phyloP scores from a whole-genome alignment of 177 flowering plant genomes.

The Telopea speciosissima region DNA sequence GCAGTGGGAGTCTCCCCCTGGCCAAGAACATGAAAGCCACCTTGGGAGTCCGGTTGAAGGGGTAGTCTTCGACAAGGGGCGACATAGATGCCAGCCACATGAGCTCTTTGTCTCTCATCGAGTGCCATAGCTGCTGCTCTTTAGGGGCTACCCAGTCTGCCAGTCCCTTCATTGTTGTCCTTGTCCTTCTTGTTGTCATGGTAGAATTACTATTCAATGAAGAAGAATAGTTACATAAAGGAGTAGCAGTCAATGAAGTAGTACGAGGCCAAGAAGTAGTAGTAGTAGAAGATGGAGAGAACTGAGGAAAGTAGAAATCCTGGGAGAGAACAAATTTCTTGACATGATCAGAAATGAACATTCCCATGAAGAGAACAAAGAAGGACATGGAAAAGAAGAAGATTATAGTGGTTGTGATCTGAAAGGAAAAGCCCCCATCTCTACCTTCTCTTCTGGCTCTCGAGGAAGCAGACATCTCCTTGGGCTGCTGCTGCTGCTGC shows the following conservation, averaged over 20 bases:
- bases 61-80: conserved; percentile 21
- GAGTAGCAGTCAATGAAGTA: not conserved
- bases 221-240: conserved; percentile 15
- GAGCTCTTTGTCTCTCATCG: conserved; percentile 44
- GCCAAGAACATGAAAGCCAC: conserved; percentile 56
- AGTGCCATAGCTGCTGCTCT: conserved; percentile 28
- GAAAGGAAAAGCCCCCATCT: conserved; percentile 22
- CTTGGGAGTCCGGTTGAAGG: conserved; percentile 28
- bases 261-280: no score
- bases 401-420: conserved; percentile 25
- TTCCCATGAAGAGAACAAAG: conserved; percentile 23
- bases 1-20: conserved; percentile 33
- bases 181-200: no score
- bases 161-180: not conserved
- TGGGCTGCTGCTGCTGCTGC: no score
- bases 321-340: conserved; percentile 23
- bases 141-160: conserved; percentile 24
- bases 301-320: conserved; percentile 23
- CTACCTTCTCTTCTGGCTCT: conserved; percentile 15
- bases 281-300: not conserved
- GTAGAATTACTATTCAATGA: not conserved
- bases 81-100: conserved; percentile 38
- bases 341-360: conserved; percentile 26
- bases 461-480: no score
- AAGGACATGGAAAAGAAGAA: conserved; percentile 29